phyloP scores from a whole-genome alignment of 768 basidiomycete genomes.

The Suillus discolor region DNA sequence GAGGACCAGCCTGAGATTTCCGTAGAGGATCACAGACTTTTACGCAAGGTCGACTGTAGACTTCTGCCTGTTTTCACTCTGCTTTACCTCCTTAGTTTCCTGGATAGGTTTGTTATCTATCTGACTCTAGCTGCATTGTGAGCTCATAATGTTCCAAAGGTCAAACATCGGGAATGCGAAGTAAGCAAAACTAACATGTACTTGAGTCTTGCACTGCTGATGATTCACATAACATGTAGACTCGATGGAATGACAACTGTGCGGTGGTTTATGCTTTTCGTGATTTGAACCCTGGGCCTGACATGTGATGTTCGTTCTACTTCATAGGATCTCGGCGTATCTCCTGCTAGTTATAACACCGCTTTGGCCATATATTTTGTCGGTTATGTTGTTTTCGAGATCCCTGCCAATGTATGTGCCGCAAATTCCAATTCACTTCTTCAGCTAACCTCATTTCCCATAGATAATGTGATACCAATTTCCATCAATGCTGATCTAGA shows the following conservation, averaged over 20 bases:
- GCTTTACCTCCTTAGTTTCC: conserved; percentile 43
- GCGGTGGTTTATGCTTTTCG: conserved; percentile 12
- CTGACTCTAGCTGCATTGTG: not conserved
- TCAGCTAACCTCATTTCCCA: not conserved
- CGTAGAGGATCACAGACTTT: conserved; percentile 26
- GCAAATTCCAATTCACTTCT: not conserved
- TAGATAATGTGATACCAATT: conserved; percentile 29
- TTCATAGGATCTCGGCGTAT: conserved; percentile 51
- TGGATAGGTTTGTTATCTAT: conserved; percentile 35
- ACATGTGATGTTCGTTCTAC: not conserved
- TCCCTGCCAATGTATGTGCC: conserved; percentile 53
- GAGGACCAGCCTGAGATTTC: conserved; percentile 3
- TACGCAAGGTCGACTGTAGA: conserved; percentile 37
- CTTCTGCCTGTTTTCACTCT: conserved; percentile 43
- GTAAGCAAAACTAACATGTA: conserved; percentile 19
- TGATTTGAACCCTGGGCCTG: not conserved
- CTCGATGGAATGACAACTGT: conserved; percentile 56
- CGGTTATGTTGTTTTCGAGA: conserved; percentile 61
- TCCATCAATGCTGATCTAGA: not conserved
- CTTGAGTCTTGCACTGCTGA: not conserved
- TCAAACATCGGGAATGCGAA: conserved; percentile 44
- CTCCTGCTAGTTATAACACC: conserved; percentile 56
- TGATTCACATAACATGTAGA: conserved; percentile 28
- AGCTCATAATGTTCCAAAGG: conserved; percentile 15
- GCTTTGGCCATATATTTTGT: conserved; percentile 62